Evolutionary conservation across 768 basidiomycete species (phyloP), one percentile per base, ranked within the genome.

Genomic region (Sporobolomyces pararoseus): DNA sequence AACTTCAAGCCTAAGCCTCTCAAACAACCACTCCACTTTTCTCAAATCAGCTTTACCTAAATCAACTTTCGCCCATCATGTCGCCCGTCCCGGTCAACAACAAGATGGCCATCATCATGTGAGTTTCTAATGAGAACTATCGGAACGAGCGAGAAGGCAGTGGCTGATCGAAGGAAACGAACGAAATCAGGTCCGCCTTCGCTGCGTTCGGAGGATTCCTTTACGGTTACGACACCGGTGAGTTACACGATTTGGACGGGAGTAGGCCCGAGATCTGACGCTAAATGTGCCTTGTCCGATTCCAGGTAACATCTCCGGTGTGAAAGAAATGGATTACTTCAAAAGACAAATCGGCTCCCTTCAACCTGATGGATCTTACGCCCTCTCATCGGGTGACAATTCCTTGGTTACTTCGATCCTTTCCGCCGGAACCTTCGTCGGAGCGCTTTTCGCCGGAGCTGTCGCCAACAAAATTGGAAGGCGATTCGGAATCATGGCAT

Each of bases 351-450:
- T 52, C n/a, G 67, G 67, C 23, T 6, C 17, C 0, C 37, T 51
- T 13, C 50, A 64, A 32, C 35, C 42, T 7, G 51, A 37, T n/a
- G 69, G 69, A 25, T 31, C 35, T 1, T 50, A 46, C 64, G 52
- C 13, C 6, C n/a, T 71, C 29, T 21, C 44, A 6, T 61, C 64
- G 0, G 25, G 44, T 23, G 65, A 59, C 76, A 80, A 86, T 78
- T 86, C 85, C 83, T 78, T 87, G 65, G 63, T 79, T 47, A 82
- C 83, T 63, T 84, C 83, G 35, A 88, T 90, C 75, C 85, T 91
- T 47, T 90, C 89, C 7, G 89, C 87, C 17, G 91, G 90, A 68
- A 91, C 90, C 32, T 90, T 92, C 83, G 85, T 89, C 74, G 90
- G 79, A 61, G 79, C 86, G 27, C 82, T 90, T 12, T 13, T 19